Evolutionary conservation across 345 rosid genomes (phyloP).

Genomic region (Pistacia vera): DNA sequence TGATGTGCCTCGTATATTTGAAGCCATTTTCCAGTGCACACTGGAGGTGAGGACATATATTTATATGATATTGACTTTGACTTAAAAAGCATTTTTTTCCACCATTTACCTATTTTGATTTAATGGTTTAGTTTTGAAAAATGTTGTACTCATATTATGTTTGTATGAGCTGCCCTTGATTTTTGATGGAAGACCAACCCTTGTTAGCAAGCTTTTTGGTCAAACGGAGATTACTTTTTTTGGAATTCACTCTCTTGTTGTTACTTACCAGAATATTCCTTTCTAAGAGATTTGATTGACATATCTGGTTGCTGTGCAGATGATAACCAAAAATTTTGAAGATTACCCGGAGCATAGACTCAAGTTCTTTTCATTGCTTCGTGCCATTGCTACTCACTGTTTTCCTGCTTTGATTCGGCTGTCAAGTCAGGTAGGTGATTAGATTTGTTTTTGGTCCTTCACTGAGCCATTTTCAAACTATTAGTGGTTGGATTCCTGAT

Average conservation of each 20-base stretch:
- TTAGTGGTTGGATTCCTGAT: background rate
- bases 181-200: too few species aligned
- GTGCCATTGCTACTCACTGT: slow-evolving; percentile 95
- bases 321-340: slow-evolving; percentile 98
- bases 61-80: background rate
- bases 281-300: background rate
- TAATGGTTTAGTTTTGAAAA: too few species aligned
- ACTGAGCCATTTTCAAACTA: background rate
- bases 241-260: too few species aligned
- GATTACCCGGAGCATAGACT: slow-evolving; percentile 99
- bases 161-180: too few species aligned
- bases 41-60: slow-evolving; percentile 67
- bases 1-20: slow-evolving; percentile 96
- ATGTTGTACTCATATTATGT: too few species aligned
- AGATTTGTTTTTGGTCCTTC: background rate
- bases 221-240: background rate
- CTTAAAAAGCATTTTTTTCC: background rate
- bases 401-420: slow-evolving; percentile 89
- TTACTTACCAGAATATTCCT: too few species aligned
- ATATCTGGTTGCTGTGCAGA: slow-evolving; percentile 48
- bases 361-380: slow-evolving; percentile 95
- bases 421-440: slow-evolving; percentile 83
- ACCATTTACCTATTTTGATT: background rate
- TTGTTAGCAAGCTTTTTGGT: too few species aligned
- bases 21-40: slow-evolving; percentile 98